Evolutionary conservation across 441 rosid species (phyloP), one percentile per base, ranked within the genome.

Genomic region (Adansonia gregorii): DNA sequence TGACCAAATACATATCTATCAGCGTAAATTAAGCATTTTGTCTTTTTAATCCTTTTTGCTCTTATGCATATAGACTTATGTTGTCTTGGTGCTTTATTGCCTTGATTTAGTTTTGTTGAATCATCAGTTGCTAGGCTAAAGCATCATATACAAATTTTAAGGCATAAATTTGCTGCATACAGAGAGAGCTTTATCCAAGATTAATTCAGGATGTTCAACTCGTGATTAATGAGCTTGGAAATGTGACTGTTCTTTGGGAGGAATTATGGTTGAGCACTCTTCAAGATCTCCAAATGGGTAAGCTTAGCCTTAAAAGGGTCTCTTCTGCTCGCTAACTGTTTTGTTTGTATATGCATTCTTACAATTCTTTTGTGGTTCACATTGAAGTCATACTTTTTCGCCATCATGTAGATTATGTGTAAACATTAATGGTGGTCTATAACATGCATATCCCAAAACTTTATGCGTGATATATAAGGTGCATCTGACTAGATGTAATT

Each of bases 241-340:
- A 94, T 83, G 91, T 93, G 74, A 94, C 99, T 78, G 98, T 96
- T 82, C 97, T 96, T 67, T 96, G 99, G 99, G 99, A 96, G 88
- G 99, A 96, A 83, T 88, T 96, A 55, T 96, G 99, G 98, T 94
- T 96, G 75, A 88, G 98, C 88, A 94, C 99, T 46, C 98, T 96
- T 83, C 98, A 96, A 84, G 99, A 94, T 83, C 94, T 96, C 86
- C 98, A 94, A 80, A 89, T 94, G 87, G 99, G 99, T 96, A 86
- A 79, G 58, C 51, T 60, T 78, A 66, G 79, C 76, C 66, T 73
- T 68, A 20, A 69, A 59, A n/a, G 65, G 61, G 73, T 43, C 76
- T 81, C 41, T 78, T 71, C 69, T 79, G 66, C 77, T 79, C 70
- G 72, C 65, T 48, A 63, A 59, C 64, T 73, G 31, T 55, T 69